Evolutionary conservation across 306 rosid genomes (phyloP).

Genomic region (peach (Prunus persica)): DNA sequence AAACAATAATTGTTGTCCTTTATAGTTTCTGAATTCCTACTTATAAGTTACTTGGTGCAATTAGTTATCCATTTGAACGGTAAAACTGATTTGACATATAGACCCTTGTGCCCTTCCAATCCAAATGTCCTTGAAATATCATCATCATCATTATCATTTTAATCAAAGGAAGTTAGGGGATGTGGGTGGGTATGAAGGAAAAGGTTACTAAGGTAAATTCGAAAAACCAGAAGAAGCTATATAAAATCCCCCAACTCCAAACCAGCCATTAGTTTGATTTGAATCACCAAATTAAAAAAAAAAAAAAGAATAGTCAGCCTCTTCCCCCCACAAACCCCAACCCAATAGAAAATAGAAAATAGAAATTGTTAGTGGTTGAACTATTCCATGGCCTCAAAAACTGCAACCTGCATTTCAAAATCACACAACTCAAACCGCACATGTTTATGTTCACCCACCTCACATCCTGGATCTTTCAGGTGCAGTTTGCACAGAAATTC

Average conservation of each 20-base stretch:
- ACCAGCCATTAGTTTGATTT: conserved; percentile 5
- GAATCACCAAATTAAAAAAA: not conserved
- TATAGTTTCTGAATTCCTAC: no score
- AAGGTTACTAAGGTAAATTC: conserved; percentile 20
- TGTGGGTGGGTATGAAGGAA: not conserved
- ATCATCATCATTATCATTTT: not conserved
- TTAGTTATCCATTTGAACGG: no score
- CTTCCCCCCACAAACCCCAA: no score
- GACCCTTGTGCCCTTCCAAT: not conserved
- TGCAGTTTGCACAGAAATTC: conserved; percentile 55
- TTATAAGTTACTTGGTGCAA: no score
- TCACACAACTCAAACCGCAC: conserved; percentile 23
- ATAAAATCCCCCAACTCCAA: conserved; percentile 7
- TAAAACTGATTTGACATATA: no score
- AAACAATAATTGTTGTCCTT: no score
- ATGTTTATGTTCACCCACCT: conserved; percentile 65
- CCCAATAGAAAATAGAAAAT: no score
- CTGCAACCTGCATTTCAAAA: conserved; percentile 13
- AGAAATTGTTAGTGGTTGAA: not conserved
- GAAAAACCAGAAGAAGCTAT: conserved; percentile 5
- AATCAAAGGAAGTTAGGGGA: not conserved
- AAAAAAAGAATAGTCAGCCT: not conserved
- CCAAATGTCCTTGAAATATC: not conserved
- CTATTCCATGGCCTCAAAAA: conserved; percentile 37
- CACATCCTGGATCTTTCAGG: conserved; percentile 67